phyloP scores from a whole-genome alignment of 805 yeast species.

The Starmerella geochares region DNA sequence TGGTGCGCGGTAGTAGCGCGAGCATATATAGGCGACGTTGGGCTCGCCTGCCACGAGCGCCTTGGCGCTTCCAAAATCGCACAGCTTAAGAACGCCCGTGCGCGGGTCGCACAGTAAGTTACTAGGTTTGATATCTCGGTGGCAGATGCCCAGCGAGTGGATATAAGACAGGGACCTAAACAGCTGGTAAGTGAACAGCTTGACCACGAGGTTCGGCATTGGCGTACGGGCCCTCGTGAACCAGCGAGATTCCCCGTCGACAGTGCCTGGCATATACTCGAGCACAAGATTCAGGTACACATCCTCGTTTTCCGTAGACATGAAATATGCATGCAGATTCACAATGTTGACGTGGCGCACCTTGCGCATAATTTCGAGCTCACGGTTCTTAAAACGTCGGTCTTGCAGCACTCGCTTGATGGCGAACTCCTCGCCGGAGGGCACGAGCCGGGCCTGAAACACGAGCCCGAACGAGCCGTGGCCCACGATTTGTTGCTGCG shows the following conservation, averaged over 20 bases:
- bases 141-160: constrained; percentile 56
- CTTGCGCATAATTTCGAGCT: constrained; percentile 86
- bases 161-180: constrained; percentile 68
- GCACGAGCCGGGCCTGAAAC: constrained; percentile 71
- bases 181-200: constrained; percentile 76
- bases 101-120: constrained; percentile 78
- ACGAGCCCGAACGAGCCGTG: constrained; percentile 99
- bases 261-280: constrained; percentile 92
- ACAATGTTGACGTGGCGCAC: constrained; percentile 81
- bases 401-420: constrained; percentile 95
- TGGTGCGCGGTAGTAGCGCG: constrained; percentile 94
- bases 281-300: constrained; percentile 79
- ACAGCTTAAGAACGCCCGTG: constrained; percentile 73
- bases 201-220: constrained; percentile 86
- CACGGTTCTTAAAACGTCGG: constrained; percentile 90
- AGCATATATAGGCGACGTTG: constrained; percentile 91
- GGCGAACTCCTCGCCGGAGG: constrained; percentile 73
- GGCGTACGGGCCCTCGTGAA: constrained; percentile 44
- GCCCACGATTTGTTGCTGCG: constrained; percentile 86
- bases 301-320: constrained; percentile 68
- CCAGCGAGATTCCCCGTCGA: constrained; percentile 81
- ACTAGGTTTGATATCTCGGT: constrained; percentile 87
- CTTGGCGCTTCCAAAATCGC: constrained; percentile 96
- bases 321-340: constrained; percentile 76
- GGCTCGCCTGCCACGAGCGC: constrained; percentile 82